Percentiles rank a stretch among this genome's conserved stretches.
These are phyloP conservation scores for Protomyces inundatus DNA, from an alignment of 1,139 yeast genomes.

Conservation along the genomic window DNA sequence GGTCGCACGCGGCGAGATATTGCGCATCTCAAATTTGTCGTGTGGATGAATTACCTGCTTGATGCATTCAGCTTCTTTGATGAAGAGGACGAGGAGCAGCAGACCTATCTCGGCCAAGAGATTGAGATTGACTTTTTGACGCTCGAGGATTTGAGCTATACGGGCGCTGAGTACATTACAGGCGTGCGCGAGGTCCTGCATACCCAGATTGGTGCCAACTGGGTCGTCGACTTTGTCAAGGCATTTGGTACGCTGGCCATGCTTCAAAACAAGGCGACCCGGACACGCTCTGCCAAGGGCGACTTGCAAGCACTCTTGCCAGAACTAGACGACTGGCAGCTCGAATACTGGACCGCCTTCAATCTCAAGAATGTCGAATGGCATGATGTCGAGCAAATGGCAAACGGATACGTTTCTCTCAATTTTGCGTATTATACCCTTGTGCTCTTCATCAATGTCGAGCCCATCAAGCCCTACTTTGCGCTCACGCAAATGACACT, in stretches of 20 bases:
- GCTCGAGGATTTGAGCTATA: background rate
- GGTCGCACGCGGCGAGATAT: slow-evolving; percentile 7
- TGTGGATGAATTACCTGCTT: slow-evolving; percentile 15
- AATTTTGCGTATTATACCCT: background rate
- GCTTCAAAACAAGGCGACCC: slow-evolving; percentile 5
- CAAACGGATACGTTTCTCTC: background rate
- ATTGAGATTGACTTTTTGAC: slow-evolving; percentile 2
- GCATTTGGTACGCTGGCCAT: slow-evolving; percentile 10
- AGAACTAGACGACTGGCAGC: background rate
- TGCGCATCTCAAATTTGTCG: slow-evolving; percentile 6
- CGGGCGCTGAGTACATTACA: slow-evolving; percentile 3
- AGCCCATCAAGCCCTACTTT: background rate
- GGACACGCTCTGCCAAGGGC: background rate
- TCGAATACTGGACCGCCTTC: background rate
- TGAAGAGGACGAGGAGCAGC: background rate
- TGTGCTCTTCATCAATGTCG: background rate
- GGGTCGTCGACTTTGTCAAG: background rate
- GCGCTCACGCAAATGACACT: background rate
- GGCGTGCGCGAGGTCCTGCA: background rate
- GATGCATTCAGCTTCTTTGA: slow-evolving; percentile 9
- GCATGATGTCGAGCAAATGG: background rate
- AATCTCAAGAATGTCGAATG: background rate
- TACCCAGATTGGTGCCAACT: background rate
- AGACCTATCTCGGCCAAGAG: slow-evolving; percentile 6
- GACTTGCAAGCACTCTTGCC: background rate